Evolutionary conservation across 2,329 filamentous ascomycete species (phyloP), one percentile per base, ranked within the genome.

Genomic region (Arthrobotrys iridis): DNA sequence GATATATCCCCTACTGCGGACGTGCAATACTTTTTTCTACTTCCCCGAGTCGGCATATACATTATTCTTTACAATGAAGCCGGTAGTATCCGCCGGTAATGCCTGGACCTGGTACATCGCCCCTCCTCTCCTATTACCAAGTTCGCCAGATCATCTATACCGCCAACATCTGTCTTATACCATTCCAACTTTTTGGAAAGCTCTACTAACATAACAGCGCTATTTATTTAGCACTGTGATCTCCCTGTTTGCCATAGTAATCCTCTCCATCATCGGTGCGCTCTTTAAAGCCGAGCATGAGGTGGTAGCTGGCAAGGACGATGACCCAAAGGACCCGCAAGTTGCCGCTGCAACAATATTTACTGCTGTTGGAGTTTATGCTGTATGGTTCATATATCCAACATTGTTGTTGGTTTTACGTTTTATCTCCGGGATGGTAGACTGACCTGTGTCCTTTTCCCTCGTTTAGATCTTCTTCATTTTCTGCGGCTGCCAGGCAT

Each of bases 401-500:
- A 18, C 33, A 7, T 22, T n/a, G 22, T 20, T 35, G 15, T 30
- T 3, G 13, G 1, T 40, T 26, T n/a, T 45, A n/a, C 8, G 43
- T 4, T 48, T 6, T 26, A 41, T 55, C 55, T 43, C 22, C n/a
- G 15, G 22, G n/a, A n/a, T n/a, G 18, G 10, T 15, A 71, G 40
- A 72, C 74, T 40, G 41, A 37, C 24, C 2, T 28, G 3, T 26
- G 41, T 10, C 20, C 10, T 48, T 48, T 1, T 6, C 28, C 13
- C 6, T 48, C n/a, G 6, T 40, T 18, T 78, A 96, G 93, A 89
- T 87, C 15, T 98, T 98, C 86, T 87, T 97, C 67, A 86, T 96
- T 58, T 97, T 96, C 84, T 98, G 94, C 83, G 91, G 90, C 70
- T 88, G 93, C 78, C 94, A 98, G 83, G 94, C 93, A 77, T 88